Percentiles rank a stretch among this genome's conserved stretches.
These are phyloP conservation scores for Candida glaebosa DNA, from an alignment of 805 yeast species.

Conservation along the genomic window DNA sequence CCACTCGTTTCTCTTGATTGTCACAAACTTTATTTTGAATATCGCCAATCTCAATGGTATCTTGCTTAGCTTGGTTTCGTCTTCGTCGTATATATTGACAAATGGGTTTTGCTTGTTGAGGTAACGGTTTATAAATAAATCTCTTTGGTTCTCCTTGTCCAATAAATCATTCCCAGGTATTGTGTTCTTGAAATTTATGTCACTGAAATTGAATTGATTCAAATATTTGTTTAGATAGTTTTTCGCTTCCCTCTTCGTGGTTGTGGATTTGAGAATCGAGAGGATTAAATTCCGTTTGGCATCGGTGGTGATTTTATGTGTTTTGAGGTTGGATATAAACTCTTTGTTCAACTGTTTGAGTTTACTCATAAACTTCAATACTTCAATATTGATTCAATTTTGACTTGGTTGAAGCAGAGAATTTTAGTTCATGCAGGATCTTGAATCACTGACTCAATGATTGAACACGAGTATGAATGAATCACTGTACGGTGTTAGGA, in stretches of 20 bases:
- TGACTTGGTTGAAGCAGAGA: background rate
- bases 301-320: conserved; percentile 31
- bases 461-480: no score
- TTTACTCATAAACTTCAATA: conserved; percentile 27
- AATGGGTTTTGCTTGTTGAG: conserved; percentile 32
- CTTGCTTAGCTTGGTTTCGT: conserved; percentile 30
- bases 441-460: no score
- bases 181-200: conserved; percentile 11
- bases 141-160: conserved; percentile 25
- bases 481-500: no score
- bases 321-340: conserved; percentile 35
- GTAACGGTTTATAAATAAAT: conserved; percentile 30
- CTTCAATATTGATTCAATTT: background rate
- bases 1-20: conserved; percentile 29
- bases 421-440: background rate
- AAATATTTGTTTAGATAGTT: conserved; percentile 74
- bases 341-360: conserved; percentile 25
- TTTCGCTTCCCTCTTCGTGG: conserved; percentile 89
- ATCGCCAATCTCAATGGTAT: conserved; percentile 54
- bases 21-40: conserved; percentile 45
- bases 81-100: conserved; percentile 26
- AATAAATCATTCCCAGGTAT: conserved; percentile 8
- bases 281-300: conserved; percentile 69
- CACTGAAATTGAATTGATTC: conserved; percentile 33
- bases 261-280: conserved; percentile 82